A percentile compares a stretch with the other conserved stretches of the same genome.
phyloP scores from a whole-genome alignment of 1,139 yeast genomes.

The Fermentozyma sake region DNA sequence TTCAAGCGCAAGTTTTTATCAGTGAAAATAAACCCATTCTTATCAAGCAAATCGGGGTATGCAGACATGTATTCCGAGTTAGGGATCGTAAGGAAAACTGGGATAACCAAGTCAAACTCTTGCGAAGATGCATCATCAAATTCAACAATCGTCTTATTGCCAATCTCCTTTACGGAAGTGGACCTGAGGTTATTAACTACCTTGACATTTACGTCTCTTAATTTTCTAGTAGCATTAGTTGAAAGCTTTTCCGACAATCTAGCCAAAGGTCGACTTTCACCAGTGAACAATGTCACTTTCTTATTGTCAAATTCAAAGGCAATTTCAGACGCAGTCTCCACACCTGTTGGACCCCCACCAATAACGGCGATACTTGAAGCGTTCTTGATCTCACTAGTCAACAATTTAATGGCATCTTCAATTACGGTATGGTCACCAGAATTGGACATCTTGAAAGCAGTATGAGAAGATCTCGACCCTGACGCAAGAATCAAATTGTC shows the following conservation, averaged over 20 bases:
- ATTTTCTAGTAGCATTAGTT: slow-evolving; percentile 14
- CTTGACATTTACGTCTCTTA: slow-evolving; percentile 20
- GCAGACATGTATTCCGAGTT: slow-evolving; percentile 18
- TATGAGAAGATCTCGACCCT: slow-evolving; percentile 21
- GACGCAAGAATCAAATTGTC: slow-evolving; percentile 32
- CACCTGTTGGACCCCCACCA: slow-evolving; percentile 43
- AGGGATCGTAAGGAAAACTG: slow-evolving; percentile 18
- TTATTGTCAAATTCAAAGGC: slow-evolving; percentile 16
- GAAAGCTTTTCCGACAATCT: slow-evolving; percentile 12
- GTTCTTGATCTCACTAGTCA: slow-evolving; percentile 12
- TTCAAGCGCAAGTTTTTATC: slow-evolving; percentile 22
- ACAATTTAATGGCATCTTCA: slow-evolving; percentile 11
- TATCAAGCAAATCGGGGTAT: slow-evolving; percentile 7
- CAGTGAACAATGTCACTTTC: slow-evolving; percentile 25
- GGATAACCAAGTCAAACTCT: slow-evolving; percentile 25
- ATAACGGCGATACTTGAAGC: slow-evolving; percentile 27
- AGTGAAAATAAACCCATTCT: slow-evolving; percentile 15
- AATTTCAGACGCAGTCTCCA: slow-evolving; percentile 35
- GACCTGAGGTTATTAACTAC: slow-evolving; percentile 20
- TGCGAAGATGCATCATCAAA: slow-evolving; percentile 14
- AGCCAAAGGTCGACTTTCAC: slow-evolving; percentile 21
- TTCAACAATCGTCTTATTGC: slow-evolving; percentile 3
- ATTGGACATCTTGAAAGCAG: slow-evolving; percentile 24
- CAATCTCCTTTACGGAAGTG: slow-evolving; percentile 5
- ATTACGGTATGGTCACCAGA: slow-evolving; percentile 10